Conservation (phyloP, 2,329 filamentous ascomycete genomes). For the Phialophora verrucosa region DNA sequence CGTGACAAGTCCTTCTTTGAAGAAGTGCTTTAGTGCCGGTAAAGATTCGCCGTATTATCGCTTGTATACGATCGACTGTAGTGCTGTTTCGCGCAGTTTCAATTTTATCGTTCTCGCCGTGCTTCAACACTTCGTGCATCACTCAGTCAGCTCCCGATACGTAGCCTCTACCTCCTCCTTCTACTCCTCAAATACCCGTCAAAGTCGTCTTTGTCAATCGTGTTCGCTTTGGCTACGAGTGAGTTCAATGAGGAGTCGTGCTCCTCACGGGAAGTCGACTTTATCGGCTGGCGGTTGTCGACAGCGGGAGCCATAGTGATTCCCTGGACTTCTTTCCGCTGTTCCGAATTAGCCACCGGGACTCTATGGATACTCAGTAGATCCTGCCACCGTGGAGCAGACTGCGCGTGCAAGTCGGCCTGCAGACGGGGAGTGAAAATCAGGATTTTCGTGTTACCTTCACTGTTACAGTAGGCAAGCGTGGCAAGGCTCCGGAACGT, state of each 20-base stretch:
- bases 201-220: conserved; percentile 15
- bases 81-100: no score
- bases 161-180: conserved; percentile 16
- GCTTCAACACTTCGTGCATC: background rate
- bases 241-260: conserved; percentile 1
- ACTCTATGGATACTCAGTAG: background rate
- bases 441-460: background rate
- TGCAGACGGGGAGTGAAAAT: background rate
- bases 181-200: conserved; percentile 8
- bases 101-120: no score
- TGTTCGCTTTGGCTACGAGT: conserved; percentile 16
- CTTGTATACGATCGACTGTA: background rate
- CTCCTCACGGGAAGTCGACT: conserved; percentile 11
- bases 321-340: background rate
- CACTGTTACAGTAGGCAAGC: background rate
- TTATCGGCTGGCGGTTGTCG: background rate
- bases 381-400: background rate
- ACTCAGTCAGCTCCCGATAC: background rate
- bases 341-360: no score
- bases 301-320: background rate
- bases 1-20: background rate
- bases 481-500: background rate
- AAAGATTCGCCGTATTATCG: background rate
- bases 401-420: background rate
- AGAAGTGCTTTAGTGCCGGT: background rate